phyloP scores from a whole-genome alignment of 2,329 filamentous ascomycete genomes.

The Ceratocystis destructans region DNA sequence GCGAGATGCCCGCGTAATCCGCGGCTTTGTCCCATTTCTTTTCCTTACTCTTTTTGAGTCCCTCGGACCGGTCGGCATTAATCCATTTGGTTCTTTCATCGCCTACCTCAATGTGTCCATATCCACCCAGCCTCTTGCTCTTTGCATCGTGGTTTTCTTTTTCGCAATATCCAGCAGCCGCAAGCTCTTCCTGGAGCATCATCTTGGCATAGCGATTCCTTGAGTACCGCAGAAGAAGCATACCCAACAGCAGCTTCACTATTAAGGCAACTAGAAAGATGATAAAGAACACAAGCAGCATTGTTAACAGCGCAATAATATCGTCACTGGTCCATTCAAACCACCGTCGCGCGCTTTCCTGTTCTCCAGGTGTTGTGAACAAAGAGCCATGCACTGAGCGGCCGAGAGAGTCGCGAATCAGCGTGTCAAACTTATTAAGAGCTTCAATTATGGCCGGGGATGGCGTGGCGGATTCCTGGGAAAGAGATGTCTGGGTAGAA shows the following conservation, averaged over 20 bases:
- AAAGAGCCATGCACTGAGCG: conserved; percentile 51
- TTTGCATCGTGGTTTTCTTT: conserved; percentile 44
- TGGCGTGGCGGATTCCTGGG: conserved; percentile 47
- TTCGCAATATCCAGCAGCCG: conserved; percentile 34
- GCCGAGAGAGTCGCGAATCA: conserved; percentile 63
- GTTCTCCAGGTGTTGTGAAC: conserved; percentile 16
- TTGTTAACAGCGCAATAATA: conserved; percentile 61
- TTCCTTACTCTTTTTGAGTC: conserved; percentile 40
- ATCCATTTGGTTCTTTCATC: conserved; percentile 80
- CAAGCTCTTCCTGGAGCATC: conserved; percentile 51
- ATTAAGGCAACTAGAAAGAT: conserved; percentile 75
- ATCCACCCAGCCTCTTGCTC: conserved; percentile 65
- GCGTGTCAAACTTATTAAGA: conserved; percentile 61
- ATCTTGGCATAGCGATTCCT: conserved; percentile 67
- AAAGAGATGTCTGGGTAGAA: conserved; percentile 50
- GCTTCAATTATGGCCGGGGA: conserved; percentile 66
- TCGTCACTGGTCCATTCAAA: conserved; percentile 55
- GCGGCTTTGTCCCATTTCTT: conserved; percentile 34
- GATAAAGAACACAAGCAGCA: conserved; percentile 73
- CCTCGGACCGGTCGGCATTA: conserved; percentile 71
- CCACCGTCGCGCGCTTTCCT: conserved; percentile 32
- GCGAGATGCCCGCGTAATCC: conserved; percentile 51
- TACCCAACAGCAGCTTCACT: conserved; percentile 73
- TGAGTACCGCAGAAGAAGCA: conserved; percentile 68
- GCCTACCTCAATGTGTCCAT: conserved; percentile 73